These are phyloP conservation scores for Schwanniomyces sp. DNA, from an alignment of 805 yeast genomes.

Conservation along the genomic window DNA sequence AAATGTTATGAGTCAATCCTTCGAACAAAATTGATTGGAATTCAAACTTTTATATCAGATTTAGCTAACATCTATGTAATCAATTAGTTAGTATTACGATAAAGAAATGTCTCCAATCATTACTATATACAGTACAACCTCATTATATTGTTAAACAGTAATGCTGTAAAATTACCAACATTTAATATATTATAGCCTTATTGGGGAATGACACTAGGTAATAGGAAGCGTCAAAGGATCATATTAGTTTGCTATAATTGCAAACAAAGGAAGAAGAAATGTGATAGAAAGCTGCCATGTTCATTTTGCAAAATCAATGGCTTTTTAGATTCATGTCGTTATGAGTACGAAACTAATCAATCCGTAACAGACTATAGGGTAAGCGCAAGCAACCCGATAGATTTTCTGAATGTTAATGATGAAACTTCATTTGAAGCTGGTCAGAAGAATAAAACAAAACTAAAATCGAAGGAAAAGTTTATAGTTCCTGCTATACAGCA, in stretches of 20 bases:
- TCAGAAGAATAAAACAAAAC: not conserved
- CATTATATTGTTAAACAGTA: too few relatives aligned
- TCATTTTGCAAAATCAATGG: conserved; percentile 11
- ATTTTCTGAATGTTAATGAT: not conserved
- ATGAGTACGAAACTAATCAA: not conserved
- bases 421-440: not conserved
- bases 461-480: too few relatives aligned
- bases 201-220: not conserved
- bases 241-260: conserved; percentile 46
- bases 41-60: too few relatives aligned
- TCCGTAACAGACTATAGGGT: not conserved
- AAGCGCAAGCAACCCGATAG: conserved; percentile 2
- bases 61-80: too few relatives aligned
- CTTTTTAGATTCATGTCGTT: not conserved
- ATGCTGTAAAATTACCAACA: too few relatives aligned
- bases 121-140: too few relatives aligned
- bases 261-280: conserved; percentile 46
- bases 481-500: not conserved
- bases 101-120: too few relatives aligned
- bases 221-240: not conserved
- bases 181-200: too few relatives aligned
- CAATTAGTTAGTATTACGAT: too few relatives aligned
- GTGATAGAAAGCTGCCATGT: conserved; percentile 35
- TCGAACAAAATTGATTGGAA: too few relatives aligned
- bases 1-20: too few relatives aligned